These are phyloP conservation scores for Mentha longifolia DNA, from an alignment of 257 asterid species.

Conservation along the genomic window DNA sequence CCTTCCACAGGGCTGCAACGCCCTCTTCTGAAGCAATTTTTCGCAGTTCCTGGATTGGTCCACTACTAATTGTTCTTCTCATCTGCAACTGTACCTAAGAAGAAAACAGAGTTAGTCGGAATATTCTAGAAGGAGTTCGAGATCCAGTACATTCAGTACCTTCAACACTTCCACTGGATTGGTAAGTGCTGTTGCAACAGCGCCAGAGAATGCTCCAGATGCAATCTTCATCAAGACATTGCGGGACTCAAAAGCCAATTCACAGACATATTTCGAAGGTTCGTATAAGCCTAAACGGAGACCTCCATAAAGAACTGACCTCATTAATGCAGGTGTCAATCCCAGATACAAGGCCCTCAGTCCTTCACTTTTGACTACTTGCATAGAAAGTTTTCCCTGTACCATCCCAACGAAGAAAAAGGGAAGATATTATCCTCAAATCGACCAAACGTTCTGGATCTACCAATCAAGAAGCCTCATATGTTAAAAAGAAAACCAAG, in stretches of 20 bases:
- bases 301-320: conserved; percentile 99
- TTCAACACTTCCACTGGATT: conserved; percentile 90
- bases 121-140: conserved; percentile 21
- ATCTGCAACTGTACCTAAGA: conserved; percentile 83
- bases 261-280: conserved; percentile 94
- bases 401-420: conserved; percentile 30
- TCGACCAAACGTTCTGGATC: background rate
- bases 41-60: conserved; percentile 62
- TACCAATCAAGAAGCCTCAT: conserved; percentile 11
- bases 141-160: conserved; percentile 50
- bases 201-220: conserved; percentile 97
- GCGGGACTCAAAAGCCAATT: conserved; percentile 98
- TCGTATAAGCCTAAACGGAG: conserved; percentile 99
- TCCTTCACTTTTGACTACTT: conserved; percentile 76
- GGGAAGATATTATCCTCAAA: conserved; percentile 13
- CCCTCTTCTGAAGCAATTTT: conserved; percentile 86
- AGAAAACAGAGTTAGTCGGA: conserved; percentile 39
- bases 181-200: conserved; percentile 92
- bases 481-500: conserved; percentile 1
- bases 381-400: conserved; percentile 81
- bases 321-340: conserved; percentile 82
- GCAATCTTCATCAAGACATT: conserved; percentile 95
- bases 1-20: conserved; percentile 86
- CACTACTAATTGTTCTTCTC: conserved; percentile 51
- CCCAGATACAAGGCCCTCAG: conserved; percentile 84